A percentile compares a stretch with the other conserved stretches of the same genome.
Evolutionary conservation across 2,329 filamentous ascomycete species (phyloP).

Genomic region (Monosporascus sp.): DNA sequence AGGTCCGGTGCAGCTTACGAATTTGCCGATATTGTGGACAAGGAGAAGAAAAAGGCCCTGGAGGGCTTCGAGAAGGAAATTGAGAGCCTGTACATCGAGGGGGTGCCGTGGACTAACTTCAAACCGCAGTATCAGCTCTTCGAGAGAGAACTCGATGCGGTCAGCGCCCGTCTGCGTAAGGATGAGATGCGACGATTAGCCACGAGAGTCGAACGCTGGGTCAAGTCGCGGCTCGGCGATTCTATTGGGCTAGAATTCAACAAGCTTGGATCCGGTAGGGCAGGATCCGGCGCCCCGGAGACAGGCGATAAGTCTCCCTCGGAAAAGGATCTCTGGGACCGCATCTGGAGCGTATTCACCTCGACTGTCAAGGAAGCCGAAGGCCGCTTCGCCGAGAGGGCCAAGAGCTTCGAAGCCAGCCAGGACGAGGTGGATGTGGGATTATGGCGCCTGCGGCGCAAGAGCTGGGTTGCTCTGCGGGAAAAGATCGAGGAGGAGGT

Average conservation of each 20-base stretch:
- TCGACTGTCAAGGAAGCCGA: constrained; percentile 82
- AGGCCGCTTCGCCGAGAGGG: constrained; percentile 76
- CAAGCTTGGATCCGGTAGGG: constrained; percentile 83
- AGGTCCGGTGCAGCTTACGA: constrained; percentile 89
- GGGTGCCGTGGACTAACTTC: constrained; percentile 84
- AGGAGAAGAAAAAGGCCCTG: constrained; percentile 73
- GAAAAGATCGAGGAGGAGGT: constrained; percentile 95
- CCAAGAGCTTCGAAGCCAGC: constrained; percentile 89
- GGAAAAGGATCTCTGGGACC: constrained; percentile 92
- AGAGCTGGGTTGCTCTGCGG: constrained; percentile 87
- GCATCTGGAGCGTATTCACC: constrained; percentile 84
- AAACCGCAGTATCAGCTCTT: constrained; percentile 74
- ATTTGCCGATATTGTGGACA: constrained; percentile 87
- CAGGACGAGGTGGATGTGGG: constrained; percentile 88
- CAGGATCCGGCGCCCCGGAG: constrained; percentile 75
- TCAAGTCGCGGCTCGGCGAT: constrained; percentile 80
- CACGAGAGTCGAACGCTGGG: constrained; percentile 88
- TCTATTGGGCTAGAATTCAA: constrained; percentile 93
- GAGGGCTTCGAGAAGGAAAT: constrained; percentile 73
- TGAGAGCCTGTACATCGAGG: constrained; percentile 67
- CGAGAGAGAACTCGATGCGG: constrained; percentile 85
- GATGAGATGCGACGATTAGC: constrained; percentile 95
- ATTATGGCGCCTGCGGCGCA: constrained; percentile 84
- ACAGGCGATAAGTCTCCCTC: constrained; percentile 63
- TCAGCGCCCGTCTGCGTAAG: constrained; percentile 77